Base-by-base conservation (phyloP, 805 yeast species). In the Kodamaea laetipori region DNA sequence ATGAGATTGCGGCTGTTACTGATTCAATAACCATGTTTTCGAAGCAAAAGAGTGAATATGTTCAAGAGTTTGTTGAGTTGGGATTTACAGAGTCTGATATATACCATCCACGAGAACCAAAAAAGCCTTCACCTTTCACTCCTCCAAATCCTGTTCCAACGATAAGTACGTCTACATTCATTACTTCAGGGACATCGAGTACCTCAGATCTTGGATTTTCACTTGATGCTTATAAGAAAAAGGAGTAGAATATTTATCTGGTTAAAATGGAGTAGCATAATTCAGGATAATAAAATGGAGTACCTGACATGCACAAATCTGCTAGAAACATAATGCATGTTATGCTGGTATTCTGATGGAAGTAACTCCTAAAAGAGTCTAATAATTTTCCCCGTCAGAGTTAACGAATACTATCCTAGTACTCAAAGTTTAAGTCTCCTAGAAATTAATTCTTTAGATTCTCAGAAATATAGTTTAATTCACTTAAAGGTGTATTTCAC, bases 1-100 rank as follows among this genome's bases (percentile, higher is more conserved):
- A 63, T 26, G 69, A 64, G 39, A 47, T 52, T 6, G 43, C 45
- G 15, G 64, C 64, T 1, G 40, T 64, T 5, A 33, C 46, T 10
- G 9, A 39, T 2, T 62, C 43, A 11, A 19, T 40, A 52, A 3
- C 37, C 48, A 12, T 31, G 37, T 6, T 36, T 49, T 4, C 46
- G 53, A 8, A 43, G 39, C 15, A 34, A 30, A 18, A 11, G 6
- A 15, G 18, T 4, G 25, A 13, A 12, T 11, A 27, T 4, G 23
- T 41, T 5, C 13, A 4, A 4, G 46, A 28, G 33, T 45, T 45
- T 33, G 42, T 36, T n/a, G 28, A 42, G 30, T 27, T 46, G 31
- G 45, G 42, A 12, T 38, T 45, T 16, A 21, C 13, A 7, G 41
- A 38, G 21, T 25, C 34, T 9, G 39, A 38, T 12, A 31, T 37